Evolutionary conservation across 2,329 filamentous ascomycete genomes (phyloP).

Genomic region (Graphilbum fragrans): DNA sequence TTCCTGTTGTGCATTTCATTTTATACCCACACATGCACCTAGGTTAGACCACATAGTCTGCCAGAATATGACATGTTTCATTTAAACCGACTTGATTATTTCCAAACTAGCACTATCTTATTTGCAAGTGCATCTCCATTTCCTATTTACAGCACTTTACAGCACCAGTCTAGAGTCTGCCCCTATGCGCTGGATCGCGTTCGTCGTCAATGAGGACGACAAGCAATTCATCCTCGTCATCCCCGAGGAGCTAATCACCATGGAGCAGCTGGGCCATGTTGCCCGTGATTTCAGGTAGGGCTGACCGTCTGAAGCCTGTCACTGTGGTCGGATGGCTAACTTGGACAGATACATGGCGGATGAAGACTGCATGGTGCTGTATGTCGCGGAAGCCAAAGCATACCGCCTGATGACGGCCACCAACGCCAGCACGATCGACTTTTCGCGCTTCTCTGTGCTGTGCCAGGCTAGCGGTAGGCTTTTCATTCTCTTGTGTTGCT

Average conservation of each 20-base stretch:
- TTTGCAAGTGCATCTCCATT: too few species aligned
- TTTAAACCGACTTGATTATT: too few species aligned
- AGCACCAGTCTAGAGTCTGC: too few species aligned
- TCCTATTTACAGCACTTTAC: too few species aligned
- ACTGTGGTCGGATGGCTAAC: neutral
- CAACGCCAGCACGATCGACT: neutral
- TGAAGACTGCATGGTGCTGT: neutral
- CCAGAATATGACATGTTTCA: too few species aligned
- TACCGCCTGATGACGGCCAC: neutral
- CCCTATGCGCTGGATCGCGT: neutral
- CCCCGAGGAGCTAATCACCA: neutral
- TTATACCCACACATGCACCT: too few species aligned
- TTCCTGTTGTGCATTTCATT: too few species aligned
- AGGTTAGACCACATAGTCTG: too few species aligned
- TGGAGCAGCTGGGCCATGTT: neutral
- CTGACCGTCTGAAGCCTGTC: neutral
- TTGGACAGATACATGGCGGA: neutral
- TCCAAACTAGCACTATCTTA: too few species aligned
- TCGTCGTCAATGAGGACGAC: neutral
- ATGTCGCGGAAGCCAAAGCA: constrained; percentile 9
- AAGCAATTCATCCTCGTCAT: neutral
- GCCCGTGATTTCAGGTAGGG: constrained; percentile 1
- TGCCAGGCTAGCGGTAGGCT: neutral
- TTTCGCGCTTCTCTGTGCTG: neutral
- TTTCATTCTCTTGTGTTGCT: too few species aligned